Percentiles rank a stretch among this genome's conserved stretches.
Evolutionary conservation across 345 rosid species (phyloP).

Genomic region (Viola odorata): DNA sequence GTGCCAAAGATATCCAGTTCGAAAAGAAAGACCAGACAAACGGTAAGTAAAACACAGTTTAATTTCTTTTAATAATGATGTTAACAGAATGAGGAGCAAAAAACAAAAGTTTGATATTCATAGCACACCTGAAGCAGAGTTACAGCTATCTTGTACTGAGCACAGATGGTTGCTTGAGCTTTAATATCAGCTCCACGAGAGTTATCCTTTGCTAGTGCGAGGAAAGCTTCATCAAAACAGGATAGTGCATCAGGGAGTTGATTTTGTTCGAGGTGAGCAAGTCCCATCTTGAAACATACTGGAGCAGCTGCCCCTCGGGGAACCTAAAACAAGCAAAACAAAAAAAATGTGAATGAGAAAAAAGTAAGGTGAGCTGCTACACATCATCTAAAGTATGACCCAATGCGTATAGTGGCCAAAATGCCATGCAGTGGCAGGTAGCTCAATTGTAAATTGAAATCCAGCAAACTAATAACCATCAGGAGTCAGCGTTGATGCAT

Average conservation of each 20-base stretch:
- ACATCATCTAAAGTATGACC: background rate
- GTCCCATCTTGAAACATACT: conserved; percentile 86
- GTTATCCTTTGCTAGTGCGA: conserved; percentile 91
- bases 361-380: background rate
- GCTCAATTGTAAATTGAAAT: background rate
- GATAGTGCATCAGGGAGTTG: conserved; percentile 96
- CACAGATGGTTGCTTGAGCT: conserved; percentile 97
- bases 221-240: conserved; percentile 93
- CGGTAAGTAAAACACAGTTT: background rate
- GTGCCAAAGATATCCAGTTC: too few relatives aligned
- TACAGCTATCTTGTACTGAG: conserved; percentile 94
- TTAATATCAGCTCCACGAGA: conserved; percentile 95
- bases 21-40: background rate
- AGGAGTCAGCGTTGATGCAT: background rate
- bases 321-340: conserved; percentile 44
- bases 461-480: background rate
- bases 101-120: too few relatives aligned
- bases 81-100: too few relatives aligned
- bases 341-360: background rate
- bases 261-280: conserved; percentile 95
- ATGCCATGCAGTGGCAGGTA: background rate
- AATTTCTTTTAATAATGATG: background rate
- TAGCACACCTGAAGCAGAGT: conserved; percentile 70
- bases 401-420: background rate
- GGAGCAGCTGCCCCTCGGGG: conserved; percentile 95